Evolutionary conservation across 306 rosid genomes (phyloP), one percentile per base, ranked within the genome.

Genomic region (Acacia acuminata): DNA sequence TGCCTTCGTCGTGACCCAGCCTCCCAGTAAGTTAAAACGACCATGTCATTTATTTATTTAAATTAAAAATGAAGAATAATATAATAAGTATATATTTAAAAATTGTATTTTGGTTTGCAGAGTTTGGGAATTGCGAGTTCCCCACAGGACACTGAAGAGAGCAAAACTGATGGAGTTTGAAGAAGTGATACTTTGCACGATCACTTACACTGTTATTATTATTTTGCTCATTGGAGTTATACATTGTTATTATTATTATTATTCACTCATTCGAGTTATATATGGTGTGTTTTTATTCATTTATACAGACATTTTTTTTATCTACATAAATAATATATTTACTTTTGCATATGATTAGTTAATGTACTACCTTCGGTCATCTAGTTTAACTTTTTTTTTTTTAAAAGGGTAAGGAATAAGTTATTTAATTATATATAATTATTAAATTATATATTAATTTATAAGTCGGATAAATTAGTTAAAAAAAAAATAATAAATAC

Each of bases 1-100:
- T 2, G 94, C 92, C 0, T 70, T 66, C 10, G 91, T 90, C 38
- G 96, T 92, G 30, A 75, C 89, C 25, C 92, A 85, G 58, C 82
- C 91, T 24, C 94, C 92, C 0, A 65, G 92, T 91, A 66, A 56
- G 91, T n/a, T n/a, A 11, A 56, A 56, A 56, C 27, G 11, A 19
- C 4, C 4, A 56, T n/a, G 25, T 56, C 4, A 12, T 11, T 7
- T 56, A 3, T 17, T 56, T 50, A 50, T 50, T 50, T n/a, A 7
- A 50, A 10, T 45, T 50, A 50, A 50, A 50, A 4, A 50, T 15
- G 60, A 53, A 53, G 9, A 53, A 53, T 53, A 53, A 53, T 53
- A 17, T 5, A 0, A 56, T 55, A 55, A 55, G 20, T 55, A 6
- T 17, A 44, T 9, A 14, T 3, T 7, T 0, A 56, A 53, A n/a